Conservation (phyloP, 768 basidiomycete genomes). For the Cystoderma amianthinum region DNA sequence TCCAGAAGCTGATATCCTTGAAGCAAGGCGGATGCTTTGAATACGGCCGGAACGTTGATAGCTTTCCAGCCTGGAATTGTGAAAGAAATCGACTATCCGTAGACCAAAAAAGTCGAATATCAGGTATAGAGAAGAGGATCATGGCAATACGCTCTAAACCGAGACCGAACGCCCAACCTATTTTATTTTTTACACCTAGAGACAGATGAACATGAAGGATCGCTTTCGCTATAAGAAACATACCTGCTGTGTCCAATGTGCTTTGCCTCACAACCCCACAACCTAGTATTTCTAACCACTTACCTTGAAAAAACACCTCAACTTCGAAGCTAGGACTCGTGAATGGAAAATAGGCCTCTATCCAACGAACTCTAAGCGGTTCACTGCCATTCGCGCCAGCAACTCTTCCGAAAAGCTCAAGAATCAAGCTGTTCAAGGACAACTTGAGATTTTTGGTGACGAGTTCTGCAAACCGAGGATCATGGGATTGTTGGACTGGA, state of each 20-base stretch:
- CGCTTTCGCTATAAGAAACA: slow-evolving; percentile 18
- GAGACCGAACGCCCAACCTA: slow-evolving; percentile 97
- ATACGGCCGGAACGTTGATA: slow-evolving; percentile 83
- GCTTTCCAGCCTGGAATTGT: slow-evolving; percentile 75
- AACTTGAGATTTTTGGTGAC: slow-evolving; percentile 86
- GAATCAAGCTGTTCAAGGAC: slow-evolving; percentile 79
- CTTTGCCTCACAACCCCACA: slow-evolving; percentile 88
- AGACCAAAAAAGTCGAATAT: slow-evolving; percentile 98
- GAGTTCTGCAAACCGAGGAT: slow-evolving; percentile 63
- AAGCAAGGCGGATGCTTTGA: slow-evolving; percentile 90
- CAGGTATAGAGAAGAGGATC: slow-evolving; percentile 94
- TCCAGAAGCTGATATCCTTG: slow-evolving; percentile 96
- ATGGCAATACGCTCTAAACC: slow-evolving; percentile 97
- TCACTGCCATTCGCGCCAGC: slow-evolving; percentile 44
- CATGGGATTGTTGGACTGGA: slow-evolving; percentile 74
- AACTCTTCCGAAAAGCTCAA: slow-evolving; percentile 69
- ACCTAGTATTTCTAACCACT: slow-evolving; percentile 96
- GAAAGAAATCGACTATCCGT: slow-evolving; percentile 77
- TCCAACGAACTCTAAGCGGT: slow-evolving; percentile 90
- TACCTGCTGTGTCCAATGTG: slow-evolving; percentile 83
- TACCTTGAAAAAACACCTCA: slow-evolving; percentile 91
- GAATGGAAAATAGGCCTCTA: slow-evolving; percentile 97
- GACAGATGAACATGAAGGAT: slow-evolving; percentile 13
- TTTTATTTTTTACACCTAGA: slow-evolving; percentile 70
- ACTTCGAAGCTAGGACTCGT: slow-evolving; percentile 98